A percentile compares a stretch with the other conserved stretches of the same genome.
Evolutionary conservation across 352 stramenopile species (phyloP).

Genomic region (Thraustotheca clavata): DNA sequence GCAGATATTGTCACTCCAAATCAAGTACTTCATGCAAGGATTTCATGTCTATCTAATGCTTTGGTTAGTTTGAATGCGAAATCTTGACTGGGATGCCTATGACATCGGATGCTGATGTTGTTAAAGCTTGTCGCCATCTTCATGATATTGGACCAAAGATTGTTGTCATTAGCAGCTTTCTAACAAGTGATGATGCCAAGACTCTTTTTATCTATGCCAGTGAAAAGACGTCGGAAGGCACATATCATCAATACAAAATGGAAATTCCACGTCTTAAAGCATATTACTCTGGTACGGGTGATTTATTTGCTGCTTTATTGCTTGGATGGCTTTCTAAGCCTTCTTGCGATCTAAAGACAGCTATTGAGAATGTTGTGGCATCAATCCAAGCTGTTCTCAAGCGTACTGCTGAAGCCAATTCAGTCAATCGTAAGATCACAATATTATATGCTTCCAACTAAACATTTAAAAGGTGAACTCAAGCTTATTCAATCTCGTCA

Average conservation of each 20-base stretch:
- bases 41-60: neutral
- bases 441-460: no score
- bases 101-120: conserved; percentile 48
- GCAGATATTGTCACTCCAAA: conserved; percentile 79
- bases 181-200: neutral
- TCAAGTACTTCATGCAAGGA: conserved; percentile 25
- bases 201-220: conserved; percentile 15
- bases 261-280: conserved; percentile 67
- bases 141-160: conserved; percentile 60
- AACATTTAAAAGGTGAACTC: conserved; percentile 55
- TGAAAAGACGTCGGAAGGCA: neutral
- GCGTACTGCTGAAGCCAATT: conserved; percentile 27
- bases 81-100: conserved; percentile 65
- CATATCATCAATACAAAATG: conserved; percentile 69
- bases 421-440: conserved; percentile 19
- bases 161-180: conserved; percentile 79
- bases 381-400: conserved; percentile 72
- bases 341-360: conserved; percentile 51
- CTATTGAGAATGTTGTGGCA: conserved; percentile 64
- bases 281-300: conserved; percentile 78
- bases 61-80: conserved; percentile 57
- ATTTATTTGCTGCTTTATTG: conserved; percentile 73
- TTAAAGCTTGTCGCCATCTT: conserved; percentile 62
- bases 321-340: conserved; percentile 66
- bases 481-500: conserved; percentile 76